Percentiles rank a stretch among this genome's conserved stretches.
Conservation (phyloP, 768 basidiomycete species). For the Mycena capillaripes region DNA sequence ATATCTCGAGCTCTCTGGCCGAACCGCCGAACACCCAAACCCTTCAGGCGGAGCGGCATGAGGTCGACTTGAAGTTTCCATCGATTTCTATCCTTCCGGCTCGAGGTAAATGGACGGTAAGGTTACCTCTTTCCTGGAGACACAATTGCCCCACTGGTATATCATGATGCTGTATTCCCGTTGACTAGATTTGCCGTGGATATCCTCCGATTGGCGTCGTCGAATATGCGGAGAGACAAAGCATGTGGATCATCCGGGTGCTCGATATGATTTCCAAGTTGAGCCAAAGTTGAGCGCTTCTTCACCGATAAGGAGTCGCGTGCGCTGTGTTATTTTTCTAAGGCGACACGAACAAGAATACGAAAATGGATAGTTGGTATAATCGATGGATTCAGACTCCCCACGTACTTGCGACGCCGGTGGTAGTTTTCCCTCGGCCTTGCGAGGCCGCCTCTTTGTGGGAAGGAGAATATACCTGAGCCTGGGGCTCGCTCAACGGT, state of each 20-base stretch:
- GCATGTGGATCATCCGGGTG: background rate
- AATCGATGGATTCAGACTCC: constrained; percentile 8
- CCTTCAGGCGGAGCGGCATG: too few relatives aligned
- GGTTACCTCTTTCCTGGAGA: background rate
- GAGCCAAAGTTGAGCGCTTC: background rate
- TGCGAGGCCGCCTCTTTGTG: background rate
- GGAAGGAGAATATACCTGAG: too few relatives aligned
- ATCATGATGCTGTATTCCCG: background rate
- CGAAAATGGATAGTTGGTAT: background rate
- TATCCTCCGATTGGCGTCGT: constrained; percentile 25
- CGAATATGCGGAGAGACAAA: background rate
- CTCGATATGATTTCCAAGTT: background rate
- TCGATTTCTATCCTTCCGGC: constrained; percentile 23
- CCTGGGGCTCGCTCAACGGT: background rate
- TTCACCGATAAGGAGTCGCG: constrained; percentile 27
- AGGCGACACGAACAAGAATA: background rate
- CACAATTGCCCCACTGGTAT: background rate
- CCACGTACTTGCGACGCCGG: background rate
- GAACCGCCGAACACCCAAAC: too few relatives aligned
- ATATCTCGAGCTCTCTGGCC: background rate
- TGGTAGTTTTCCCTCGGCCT: background rate
- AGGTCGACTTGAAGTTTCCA: background rate
- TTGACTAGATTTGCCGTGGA: background rate
- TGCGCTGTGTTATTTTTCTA: background rate
- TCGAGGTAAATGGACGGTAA: background rate